phyloP scores from a whole-genome alignment of 768 basidiomycete species.

The Collybia sordida region DNA sequence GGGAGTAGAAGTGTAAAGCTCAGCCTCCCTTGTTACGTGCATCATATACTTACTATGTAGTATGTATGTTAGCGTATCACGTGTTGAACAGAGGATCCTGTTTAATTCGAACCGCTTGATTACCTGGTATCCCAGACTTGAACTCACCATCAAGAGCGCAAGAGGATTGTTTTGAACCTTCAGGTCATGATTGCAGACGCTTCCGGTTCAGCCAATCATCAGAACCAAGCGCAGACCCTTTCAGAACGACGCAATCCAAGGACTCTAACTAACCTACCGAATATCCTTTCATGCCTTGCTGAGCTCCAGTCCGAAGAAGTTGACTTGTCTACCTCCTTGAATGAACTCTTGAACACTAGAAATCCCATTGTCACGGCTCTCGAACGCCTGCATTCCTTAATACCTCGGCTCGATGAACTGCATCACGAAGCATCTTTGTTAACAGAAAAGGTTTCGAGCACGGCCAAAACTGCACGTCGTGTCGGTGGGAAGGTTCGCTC shows the following conservation, averaged over 20 bases:
- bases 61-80: no score
- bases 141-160: no score
- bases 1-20: no score
- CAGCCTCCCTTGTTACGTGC: no score
- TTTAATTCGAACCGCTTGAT: no score
- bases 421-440: conserved; percentile 56
- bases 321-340: conserved; percentile 70
- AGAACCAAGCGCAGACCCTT: background rate
- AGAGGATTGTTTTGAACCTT: no score
- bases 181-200: no score
- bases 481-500: conserved; percentile 89
- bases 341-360: conserved; percentile 65
- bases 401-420: conserved; percentile 64
- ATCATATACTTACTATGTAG: no score
- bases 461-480: conserved; percentile 78
- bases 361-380: conserved; percentile 67
- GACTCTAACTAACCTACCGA: conserved; percentile 58
- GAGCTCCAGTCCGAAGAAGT: conserved; percentile 76
- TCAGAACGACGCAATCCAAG: conserved; percentile 27
- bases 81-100: no score
- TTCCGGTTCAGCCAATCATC: background rate
- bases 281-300: conserved; percentile 76
- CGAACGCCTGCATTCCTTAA: conserved; percentile 56
- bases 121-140: no score
- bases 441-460: conserved; percentile 59